Evolutionary conservation across 192 early-diverging fungal genomes (phyloP).

Genomic region (Gamsiella multidivaricata): DNA sequence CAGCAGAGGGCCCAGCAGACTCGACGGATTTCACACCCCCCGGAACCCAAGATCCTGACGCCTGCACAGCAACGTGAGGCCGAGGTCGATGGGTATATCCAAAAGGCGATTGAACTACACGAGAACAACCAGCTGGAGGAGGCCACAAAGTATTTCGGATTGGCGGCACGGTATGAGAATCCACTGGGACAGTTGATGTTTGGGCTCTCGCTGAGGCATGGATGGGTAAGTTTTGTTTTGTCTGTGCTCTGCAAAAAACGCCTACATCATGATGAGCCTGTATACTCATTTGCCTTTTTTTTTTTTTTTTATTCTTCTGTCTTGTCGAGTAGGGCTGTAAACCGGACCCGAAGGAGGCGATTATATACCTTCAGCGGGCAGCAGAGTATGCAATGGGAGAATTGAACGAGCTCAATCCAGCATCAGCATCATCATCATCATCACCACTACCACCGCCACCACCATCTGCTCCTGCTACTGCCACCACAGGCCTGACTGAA

Average conservation of each 20-base stretch:
- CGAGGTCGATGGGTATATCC: slow-evolving; percentile 69
- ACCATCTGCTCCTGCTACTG: neutral
- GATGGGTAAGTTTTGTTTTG: slow-evolving; percentile 68
- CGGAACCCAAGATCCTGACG: slow-evolving; percentile 7
- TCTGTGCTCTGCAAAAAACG: too few species aligned
- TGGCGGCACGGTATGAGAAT: slow-evolving; percentile 72
- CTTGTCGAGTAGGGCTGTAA: slow-evolving; percentile 68
- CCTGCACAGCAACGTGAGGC: slow-evolving; percentile 48
- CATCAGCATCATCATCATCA: neutral
- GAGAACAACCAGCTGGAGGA: slow-evolving; percentile 80
- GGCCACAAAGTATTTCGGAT: slow-evolving; percentile 75
- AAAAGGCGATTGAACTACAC: slow-evolving; percentile 76
- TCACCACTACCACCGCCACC: neutral
- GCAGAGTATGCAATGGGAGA: slow-evolving; percentile 74
- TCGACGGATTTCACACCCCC: neutral
- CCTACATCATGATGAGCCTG: too few species aligned
- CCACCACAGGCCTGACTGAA: neutral
- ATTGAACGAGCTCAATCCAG: slow-evolving; percentile 61
- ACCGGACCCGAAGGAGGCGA: slow-evolving; percentile 72
- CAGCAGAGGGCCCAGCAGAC: neutral
- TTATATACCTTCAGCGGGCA: slow-evolving; percentile 78
- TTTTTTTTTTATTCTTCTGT: neutral
- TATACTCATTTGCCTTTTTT: slow-evolving; percentile 1
- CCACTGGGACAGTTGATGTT: slow-evolving; percentile 84
- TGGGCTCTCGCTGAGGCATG: slow-evolving; percentile 82